Percentiles rank a stretch among this genome's conserved stretches.
Conservation (phyloP, 1,284 basidiomycete species). For the Microbotryum lychnidis-dioicae region DNA sequence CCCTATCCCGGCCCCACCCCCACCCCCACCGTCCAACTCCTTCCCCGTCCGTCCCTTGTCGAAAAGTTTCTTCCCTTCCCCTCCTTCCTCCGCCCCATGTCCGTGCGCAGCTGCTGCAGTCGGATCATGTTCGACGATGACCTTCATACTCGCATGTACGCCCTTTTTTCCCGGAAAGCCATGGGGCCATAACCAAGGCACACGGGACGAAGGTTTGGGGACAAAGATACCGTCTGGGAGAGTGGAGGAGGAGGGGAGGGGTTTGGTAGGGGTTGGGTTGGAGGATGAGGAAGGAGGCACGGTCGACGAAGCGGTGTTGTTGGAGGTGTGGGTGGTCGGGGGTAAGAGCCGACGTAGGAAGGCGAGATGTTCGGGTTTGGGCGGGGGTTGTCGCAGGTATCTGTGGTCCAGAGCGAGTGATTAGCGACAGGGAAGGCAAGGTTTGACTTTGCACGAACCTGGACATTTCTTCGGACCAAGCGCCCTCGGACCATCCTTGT, state of each 20-base stretch:
- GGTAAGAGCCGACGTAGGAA: slow-evolving; percentile 7
- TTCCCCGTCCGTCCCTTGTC: slow-evolving; percentile 8
- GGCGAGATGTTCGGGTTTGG: slow-evolving; percentile 6
- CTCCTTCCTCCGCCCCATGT: neutral
- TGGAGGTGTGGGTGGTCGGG: neutral
- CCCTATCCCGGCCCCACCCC: neutral
- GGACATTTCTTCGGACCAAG: slow-evolving; percentile 10
- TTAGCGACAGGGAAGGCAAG: neutral
- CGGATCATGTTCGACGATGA: neutral
- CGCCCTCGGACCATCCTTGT: slow-evolving; percentile 9
- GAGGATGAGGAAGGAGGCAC: too few relatives aligned
- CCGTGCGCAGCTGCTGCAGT: neutral
- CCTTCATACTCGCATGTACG: neutral
- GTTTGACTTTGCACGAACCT: neutral
- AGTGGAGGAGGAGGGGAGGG: neutral
- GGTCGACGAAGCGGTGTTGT: too few relatives aligned
- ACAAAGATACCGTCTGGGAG: neutral
- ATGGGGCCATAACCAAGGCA: neutral
- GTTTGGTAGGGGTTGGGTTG: too few relatives aligned
- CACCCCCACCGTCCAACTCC: neutral
- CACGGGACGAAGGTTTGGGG: neutral
- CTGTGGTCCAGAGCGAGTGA: neutral
- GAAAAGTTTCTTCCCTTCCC: slow-evolving; percentile 1
- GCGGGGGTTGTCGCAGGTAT: slow-evolving; percentile 1
- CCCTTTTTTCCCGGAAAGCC: neutral